Evolutionary conservation across 805 yeast species (phyloP).

Genomic region (Monosporozyma unispora): DNA sequence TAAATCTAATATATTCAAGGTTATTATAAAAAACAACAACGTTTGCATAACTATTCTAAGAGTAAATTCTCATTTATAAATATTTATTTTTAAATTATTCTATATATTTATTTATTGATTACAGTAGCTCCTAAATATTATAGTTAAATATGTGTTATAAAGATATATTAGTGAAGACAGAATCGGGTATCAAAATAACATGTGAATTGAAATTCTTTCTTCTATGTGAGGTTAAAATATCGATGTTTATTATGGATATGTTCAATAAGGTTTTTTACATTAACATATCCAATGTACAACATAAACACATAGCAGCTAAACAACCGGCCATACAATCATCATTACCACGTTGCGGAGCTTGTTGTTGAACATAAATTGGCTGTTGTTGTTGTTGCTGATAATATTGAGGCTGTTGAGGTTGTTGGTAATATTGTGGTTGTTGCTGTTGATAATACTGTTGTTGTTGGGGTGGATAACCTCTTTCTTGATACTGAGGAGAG

Average conservation of each 20-base stretch:
- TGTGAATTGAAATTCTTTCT: neutral
- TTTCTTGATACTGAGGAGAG: conserved; percentile 4
- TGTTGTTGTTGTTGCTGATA: conserved; percentile 38
- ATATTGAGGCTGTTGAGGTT: conserved; percentile 33
- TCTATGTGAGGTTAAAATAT: neutral
- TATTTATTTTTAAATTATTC: too few relatives aligned
- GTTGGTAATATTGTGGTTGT: conserved; percentile 24
- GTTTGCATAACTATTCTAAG: too few relatives aligned
- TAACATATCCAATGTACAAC: conserved; percentile 44
- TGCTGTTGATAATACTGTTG: conserved; percentile 28
- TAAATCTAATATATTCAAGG: neutral
- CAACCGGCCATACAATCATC: conserved; percentile 40
- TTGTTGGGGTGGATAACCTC: conserved; percentile 17
- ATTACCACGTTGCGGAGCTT: conserved; percentile 27
- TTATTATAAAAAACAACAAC: neutral
- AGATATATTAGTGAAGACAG: too few relatives aligned
- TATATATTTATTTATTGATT: neutral
- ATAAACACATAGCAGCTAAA: conserved; percentile 42
- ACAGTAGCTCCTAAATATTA: neutral
- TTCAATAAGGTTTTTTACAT: conserved; percentile 24
- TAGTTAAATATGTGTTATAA: neutral
- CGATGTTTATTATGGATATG: neutral
- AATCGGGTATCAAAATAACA: neutral
- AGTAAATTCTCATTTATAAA: too few relatives aligned
- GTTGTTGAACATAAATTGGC: conserved; percentile 43